Base-by-base conservation (phyloP, 805 yeast genomes). In the Cyberlindnera amylophila region DNA sequence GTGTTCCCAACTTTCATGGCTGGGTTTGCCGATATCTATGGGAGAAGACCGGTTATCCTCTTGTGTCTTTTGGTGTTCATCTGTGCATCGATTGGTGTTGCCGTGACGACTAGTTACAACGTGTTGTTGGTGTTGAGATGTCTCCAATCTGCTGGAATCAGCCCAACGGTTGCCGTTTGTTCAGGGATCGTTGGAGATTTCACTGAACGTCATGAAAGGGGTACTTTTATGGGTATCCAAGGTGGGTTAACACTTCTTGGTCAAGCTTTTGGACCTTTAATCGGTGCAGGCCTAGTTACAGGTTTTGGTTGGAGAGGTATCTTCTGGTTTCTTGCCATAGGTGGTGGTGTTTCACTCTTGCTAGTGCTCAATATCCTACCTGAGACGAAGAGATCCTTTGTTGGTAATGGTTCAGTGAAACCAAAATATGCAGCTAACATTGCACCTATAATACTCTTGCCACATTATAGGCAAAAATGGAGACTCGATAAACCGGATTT, bases 101-200 rank as follows among this genome's bases (percentile, higher is more conserved):
- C 95, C 0, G 65, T 72, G 18, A 64, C 79, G 1, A 62, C 75
- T 18, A 70, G 64, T 1, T 85, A 79, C 56, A 74, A 83, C 63
- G 69, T 78, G 18, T 64, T 88, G 12, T 62, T 84, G 8, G 73
- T 82, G 1, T 62, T 88, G 21, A 65, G 96, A 48, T 77, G 87
- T 59, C 51, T 85, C 15, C 90, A 87, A 54, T 88, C 95, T 0
- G 71, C 81, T 8, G 89, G 86, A 10, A 81, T 82, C 9, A 81
- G 93, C 0, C 88, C 95, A 0, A 74, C 86, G 2, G 74, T 87
- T 17, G 79, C 95, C 2, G 72, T 87, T 2, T 69, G 73, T 29
- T 70, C 81, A 2, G 93, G 93, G 1, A 72, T 82, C 0, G 75
- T 84, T 41, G 91, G 89, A 6, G 96, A 88, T 63, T 65, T 82